Evolutionary conservation across 345 rosid species (phyloP).

Genomic region (Lepidium aucheri): DNA sequence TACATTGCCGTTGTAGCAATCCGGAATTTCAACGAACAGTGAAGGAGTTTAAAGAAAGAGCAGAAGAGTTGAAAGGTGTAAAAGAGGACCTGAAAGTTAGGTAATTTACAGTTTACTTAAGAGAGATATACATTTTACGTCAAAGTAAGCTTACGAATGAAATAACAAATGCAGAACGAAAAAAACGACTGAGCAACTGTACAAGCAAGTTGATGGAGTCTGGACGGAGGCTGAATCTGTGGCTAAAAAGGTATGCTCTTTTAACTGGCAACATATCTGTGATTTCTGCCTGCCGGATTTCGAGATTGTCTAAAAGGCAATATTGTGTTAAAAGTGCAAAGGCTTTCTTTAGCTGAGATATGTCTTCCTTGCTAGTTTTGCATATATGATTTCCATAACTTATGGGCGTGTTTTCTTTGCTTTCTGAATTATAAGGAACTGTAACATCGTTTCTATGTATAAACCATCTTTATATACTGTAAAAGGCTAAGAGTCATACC

Average conservation of each 20-base stretch:
- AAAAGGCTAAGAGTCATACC: not conserved
- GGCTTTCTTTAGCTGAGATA: not conserved
- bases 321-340: not conserved
- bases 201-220: constrained; percentile 73
- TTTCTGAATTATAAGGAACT: not conserved
- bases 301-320: not conserved
- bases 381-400: not conserved
- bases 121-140: constrained; percentile 44
- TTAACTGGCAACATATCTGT: not conserved
- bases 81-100: constrained; percentile 68
- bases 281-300: not conserved
- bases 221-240: constrained; percentile 92
- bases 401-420: not conserved
- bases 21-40: constrained; percentile 68
- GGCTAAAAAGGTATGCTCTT: constrained; percentile 62
- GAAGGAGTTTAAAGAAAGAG: constrained; percentile 70
- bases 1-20: constrained; percentile 37
- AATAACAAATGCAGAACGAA: constrained; percentile 82
- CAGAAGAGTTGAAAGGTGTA: constrained; percentile 57
- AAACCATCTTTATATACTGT: constrained; percentile 4
- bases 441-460: not conserved
- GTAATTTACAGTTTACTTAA: constrained; percentile 36
- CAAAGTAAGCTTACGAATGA: constrained; percentile 53
- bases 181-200: constrained; percentile 82
- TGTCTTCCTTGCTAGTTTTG: not conserved